Evolutionary conservation across 2,329 filamentous ascomycete genomes (phyloP).

Genomic region (Aspergillus costaricaensis): DNA sequence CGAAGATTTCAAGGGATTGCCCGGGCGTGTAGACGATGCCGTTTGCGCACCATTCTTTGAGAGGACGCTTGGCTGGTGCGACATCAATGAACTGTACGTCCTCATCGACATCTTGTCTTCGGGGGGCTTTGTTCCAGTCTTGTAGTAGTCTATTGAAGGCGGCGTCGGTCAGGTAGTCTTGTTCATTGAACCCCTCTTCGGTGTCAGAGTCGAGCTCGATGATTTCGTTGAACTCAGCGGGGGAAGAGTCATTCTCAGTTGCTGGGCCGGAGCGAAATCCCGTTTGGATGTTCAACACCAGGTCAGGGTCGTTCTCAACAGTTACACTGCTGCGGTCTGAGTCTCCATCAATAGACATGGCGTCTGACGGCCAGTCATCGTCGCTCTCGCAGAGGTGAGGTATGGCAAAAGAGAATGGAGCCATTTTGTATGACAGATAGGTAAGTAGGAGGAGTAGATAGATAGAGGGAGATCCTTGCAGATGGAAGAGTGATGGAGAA

Average conservation of each 20-base stretch:
- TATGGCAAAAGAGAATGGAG: too few species aligned
- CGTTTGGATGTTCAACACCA: background rate
- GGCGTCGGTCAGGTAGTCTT: constrained; percentile 32
- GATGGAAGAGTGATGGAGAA: too few species aligned
- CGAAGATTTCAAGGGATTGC: constrained; percentile 40
- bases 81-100: background rate
- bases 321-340: background rate
- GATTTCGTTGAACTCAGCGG: background rate
- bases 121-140: background rate
- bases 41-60: constrained; percentile 22
- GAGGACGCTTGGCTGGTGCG: background rate
- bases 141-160: constrained; percentile 21
- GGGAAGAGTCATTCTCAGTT: too few species aligned
- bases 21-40: constrained; percentile 29
- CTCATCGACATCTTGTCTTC: too few species aligned
- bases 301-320: constrained; percentile 19
- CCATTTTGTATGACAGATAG: too few species aligned
- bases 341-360: too few species aligned
- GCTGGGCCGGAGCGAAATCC: background rate
- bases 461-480: too few species aligned
- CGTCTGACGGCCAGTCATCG: too few species aligned
- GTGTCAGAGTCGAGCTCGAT: constrained; percentile 16
- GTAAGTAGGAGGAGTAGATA: too few species aligned
- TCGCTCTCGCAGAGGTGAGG: too few species aligned
- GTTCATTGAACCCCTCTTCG: constrained; percentile 11